Evolutionary conservation across 2,329 filamentous ascomycete species (phyloP).

Genomic region (Talaromyces sp.): DNA sequence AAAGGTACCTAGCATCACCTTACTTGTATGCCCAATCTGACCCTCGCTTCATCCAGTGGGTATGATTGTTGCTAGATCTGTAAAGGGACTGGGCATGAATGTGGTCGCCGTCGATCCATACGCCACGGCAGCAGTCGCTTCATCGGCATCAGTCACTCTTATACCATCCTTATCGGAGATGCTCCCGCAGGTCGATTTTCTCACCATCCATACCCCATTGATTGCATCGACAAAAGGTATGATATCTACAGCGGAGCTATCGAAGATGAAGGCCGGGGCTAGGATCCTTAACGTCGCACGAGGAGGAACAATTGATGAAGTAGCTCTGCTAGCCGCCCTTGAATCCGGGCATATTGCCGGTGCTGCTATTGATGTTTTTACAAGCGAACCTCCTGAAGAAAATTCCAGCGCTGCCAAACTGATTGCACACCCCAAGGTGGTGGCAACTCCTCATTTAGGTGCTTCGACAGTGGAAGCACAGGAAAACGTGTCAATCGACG

Average conservation of each 20-base stretch:
- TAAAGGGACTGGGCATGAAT: constrained; percentile 70
- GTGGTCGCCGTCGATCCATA: constrained; percentile 73
- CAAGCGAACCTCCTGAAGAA: constrained; percentile 64
- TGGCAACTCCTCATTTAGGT: constrained; percentile 74
- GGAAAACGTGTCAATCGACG: constrained; percentile 77
- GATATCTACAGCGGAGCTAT: constrained; percentile 61
- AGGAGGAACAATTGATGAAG: constrained; percentile 75
- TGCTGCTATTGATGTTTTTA: constrained; percentile 76
- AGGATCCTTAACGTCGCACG: constrained; percentile 74
- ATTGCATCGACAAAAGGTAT: constrained; percentile 71
- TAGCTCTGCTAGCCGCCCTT: constrained; percentile 63
- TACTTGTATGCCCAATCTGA: neutral
- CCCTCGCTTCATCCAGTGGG: constrained; percentile 48
- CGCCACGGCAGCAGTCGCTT: constrained; percentile 66
- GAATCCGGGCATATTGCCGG: constrained; percentile 67
- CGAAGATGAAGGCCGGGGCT: constrained; percentile 66
- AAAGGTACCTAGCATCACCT: constrained; percentile 49
- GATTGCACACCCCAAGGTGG: constrained; percentile 64
- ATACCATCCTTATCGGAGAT: constrained; percentile 55
- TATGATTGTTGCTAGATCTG: constrained; percentile 73
- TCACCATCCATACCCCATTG: constrained; percentile 77
- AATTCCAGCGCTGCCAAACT: constrained; percentile 58
- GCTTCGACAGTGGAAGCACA: constrained; percentile 78
- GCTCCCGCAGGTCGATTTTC: constrained; percentile 64
- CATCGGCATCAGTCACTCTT: constrained; percentile 60